Base-by-base conservation (phyloP, 2,329 filamentous ascomycete genomes). In the Verticillium zaregamsianum region DNA sequence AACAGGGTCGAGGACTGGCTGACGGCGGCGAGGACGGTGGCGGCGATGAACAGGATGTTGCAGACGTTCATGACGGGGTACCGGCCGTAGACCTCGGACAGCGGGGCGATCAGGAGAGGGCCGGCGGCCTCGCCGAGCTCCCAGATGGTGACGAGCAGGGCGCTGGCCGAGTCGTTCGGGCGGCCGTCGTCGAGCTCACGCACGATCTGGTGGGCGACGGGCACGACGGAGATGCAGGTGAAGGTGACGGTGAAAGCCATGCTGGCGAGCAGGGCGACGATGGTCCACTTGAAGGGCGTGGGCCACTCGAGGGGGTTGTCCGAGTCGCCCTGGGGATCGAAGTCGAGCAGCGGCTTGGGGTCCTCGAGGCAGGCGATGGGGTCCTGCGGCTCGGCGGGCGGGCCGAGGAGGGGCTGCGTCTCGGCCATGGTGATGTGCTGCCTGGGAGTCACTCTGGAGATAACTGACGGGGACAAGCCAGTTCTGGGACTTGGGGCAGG, bases 71-170 rank as follows among this genome's bases (percentile, higher is more conserved):
- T 78, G 58, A 88, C 79, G 5, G 78, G 77, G 61, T 81, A 79
- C 1, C 86, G 81, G 39, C 86, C 86, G 65, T 82, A 81, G 12
- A 85, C 73, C 71, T 91, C 88, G 7, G 82, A 86, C 5, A 89
- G 71, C 0, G 88, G 87, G 11, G 86, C 87, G 67, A 87, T 84
- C 35, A 88, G 72, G 1, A 83, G 72, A 1, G 86, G 86, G 0
- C 86, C 86, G 7, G 85, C 81, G 2, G 83, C 83, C 66, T 88
- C 86, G 64, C 89, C 88, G 0, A 91, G 80, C 63, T 92, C 84
- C 80, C 89, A 89, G 63, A 91, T 86, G 0, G 88, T 90, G 9
- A 92, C 86, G 60, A 91, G 85, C 55, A 93, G 76, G 45, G 84
- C 81, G 66, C 76, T 79, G 17, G 82, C 76, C 0, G 80, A 79